Conservation (phyloP, 1,284 basidiomycete genomes). For the Sanghuangporus baumii region DNA sequence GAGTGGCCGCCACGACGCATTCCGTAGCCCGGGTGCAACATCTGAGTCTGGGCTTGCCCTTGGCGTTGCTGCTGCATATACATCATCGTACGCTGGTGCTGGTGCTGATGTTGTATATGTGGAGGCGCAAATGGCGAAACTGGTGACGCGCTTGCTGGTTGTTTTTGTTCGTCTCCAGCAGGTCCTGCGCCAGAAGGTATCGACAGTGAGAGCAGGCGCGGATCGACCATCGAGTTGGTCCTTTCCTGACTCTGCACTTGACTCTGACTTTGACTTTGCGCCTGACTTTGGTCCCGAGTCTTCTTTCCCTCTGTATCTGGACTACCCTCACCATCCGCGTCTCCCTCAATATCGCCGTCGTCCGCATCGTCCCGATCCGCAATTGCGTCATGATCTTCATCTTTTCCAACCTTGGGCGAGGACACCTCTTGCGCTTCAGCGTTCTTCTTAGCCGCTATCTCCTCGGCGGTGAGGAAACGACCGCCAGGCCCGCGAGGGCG, state of each 20-base stretch:
- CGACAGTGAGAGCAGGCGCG: slow-evolving; percentile 3
- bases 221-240: neutral
- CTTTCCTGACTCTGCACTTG: neutral
- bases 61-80: slow-evolving; percentile 24
- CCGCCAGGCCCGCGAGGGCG: slow-evolving; percentile 95
- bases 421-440: slow-evolving; percentile 25
- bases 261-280: neutral
- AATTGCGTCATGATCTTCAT: slow-evolving; percentile 27
- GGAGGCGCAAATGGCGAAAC: slow-evolving; percentile 19
- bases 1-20: neutral
- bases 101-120: neutral
- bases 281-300: neutral
- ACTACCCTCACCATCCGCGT: slow-evolving; percentile 1
- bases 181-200: neutral
- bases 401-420: neutral
- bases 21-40: slow-evolving; percentile 18
- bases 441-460: slow-evolving; percentile 78
- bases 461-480: slow-evolving; percentile 92
- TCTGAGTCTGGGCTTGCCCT: slow-evolving; percentile 22
- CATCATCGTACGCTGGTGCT: neutral
- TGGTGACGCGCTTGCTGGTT: slow-evolving; percentile 16
- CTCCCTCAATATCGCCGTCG: slow-evolving; percentile 20
- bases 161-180: neutral
- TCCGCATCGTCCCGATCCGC: slow-evolving; percentile 28
- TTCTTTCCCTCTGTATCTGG: slow-evolving; percentile 4